A percentile compares a stretch with the other conserved stretches of the same genome.
Evolutionary conservation across 371 early-diverging fungal genomes (phyloP).

Genomic region (Mucor plumbeus): DNA sequence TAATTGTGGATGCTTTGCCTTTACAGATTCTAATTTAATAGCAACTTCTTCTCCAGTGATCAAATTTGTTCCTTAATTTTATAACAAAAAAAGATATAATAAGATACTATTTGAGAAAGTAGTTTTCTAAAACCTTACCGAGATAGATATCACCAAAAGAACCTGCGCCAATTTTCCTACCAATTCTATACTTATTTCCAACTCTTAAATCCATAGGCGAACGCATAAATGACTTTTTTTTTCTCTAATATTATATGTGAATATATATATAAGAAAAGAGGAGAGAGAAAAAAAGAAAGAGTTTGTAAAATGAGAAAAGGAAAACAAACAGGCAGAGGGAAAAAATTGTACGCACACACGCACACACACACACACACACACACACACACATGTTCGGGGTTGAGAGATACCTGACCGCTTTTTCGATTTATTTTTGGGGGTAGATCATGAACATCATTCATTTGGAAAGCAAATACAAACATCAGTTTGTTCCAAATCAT

Average conservation of each 20-base stretch:
- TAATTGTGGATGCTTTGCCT: conserved; percentile 95
- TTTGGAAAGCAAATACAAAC: too few relatives aligned
- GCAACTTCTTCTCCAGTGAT: conserved; percentile 96
- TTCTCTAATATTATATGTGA: not conserved
- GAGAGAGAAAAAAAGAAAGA: not conserved
- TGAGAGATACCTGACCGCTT: not conserved
- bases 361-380: not conserved
- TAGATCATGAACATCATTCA: not conserved
- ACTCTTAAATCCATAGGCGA: conserved; percentile 65
- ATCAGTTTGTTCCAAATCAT: too few relatives aligned
- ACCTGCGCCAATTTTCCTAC: conserved; percentile 98
- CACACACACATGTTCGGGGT: not conserved
- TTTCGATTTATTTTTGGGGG: not conserved
- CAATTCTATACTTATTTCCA: conserved; percentile 94
- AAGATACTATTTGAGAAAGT: not conserved
- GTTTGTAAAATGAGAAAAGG: not conserved
- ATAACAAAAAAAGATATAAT: not conserved
- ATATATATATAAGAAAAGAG: not conserved
- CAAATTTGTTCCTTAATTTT: conserved; percentile 79
- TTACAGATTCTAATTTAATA: conserved; percentile 93
- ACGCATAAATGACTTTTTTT: conserved; percentile 8
- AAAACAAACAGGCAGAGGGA: too few relatives aligned
- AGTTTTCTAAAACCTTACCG: conserved; percentile 57
- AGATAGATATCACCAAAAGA: conserved; percentile 99
- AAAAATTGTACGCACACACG: not conserved